Conservation (phyloP, 2,329 filamentous ascomycete genomes). For the Zymoseptoria pseudotritici region DNA sequence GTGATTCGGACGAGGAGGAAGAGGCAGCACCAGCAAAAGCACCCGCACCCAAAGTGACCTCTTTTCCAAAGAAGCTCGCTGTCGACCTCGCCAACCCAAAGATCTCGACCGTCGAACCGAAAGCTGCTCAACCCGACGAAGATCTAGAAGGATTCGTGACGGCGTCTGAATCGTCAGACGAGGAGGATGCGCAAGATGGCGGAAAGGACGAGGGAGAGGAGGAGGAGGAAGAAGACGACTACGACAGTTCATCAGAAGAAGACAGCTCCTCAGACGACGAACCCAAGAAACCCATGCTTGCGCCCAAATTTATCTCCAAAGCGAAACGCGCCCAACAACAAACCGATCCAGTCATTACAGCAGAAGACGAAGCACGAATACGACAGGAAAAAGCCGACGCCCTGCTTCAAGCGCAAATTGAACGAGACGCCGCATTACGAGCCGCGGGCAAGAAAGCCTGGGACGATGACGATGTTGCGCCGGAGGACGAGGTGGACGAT, state of each 20-base stretch:
- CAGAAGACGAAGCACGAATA: slow-evolving; percentile 47
- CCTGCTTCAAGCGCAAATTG: slow-evolving; percentile 81
- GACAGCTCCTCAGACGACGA: slow-evolving; percentile 53
- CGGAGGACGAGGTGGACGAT: slow-evolving; percentile 77
- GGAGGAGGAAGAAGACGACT: slow-evolving; percentile 32
- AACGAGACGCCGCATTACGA: slow-evolving; percentile 68
- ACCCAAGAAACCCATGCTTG: slow-evolving; percentile 49
- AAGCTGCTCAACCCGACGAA: slow-evolving; percentile 29
- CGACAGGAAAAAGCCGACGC: slow-evolving; percentile 67
- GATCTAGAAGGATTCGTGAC: slow-evolving; percentile 53
- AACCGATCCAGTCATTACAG: slow-evolving; percentile 31
- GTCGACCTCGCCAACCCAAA: slow-evolving; percentile 35
- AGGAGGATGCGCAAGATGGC: slow-evolving; percentile 29
- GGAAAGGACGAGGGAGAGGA: slow-evolving; percentile 29
- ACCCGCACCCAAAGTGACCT: slow-evolving; percentile 38
- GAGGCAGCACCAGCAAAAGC: slow-evolving; percentile 33
- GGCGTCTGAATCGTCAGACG: slow-evolving; percentile 39
- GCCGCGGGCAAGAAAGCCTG: slow-evolving; percentile 74
- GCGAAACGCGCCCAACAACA: slow-evolving; percentile 44
- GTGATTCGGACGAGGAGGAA: slow-evolving; percentile 46
- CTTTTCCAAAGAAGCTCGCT: slow-evolving; percentile 38
- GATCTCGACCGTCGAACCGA: slow-evolving; percentile 15
- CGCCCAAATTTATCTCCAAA: slow-evolving; percentile 63
- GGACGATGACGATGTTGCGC: slow-evolving; percentile 62
- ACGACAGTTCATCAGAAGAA: slow-evolving; percentile 49